Evolutionary conservation across 306 rosid species (phyloP).

Genomic region (Inga oerstediana): DNA sequence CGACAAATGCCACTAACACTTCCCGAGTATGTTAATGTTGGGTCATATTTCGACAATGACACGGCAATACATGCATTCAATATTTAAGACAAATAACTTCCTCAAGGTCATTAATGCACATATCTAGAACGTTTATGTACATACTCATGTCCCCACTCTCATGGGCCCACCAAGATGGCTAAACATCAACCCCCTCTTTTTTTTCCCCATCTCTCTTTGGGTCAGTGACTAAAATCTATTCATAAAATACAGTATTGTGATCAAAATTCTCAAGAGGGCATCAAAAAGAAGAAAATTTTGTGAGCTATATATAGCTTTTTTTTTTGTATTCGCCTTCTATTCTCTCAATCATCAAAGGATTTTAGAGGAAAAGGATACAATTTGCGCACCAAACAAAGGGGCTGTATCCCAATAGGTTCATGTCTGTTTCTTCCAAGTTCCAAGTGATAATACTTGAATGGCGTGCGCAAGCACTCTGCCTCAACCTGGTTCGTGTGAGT

Average conservation of each 20-base stretch:
- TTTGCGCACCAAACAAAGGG: conserved; percentile 23
- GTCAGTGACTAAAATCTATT: neutral
- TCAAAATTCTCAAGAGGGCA: neutral
- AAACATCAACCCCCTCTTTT: neutral
- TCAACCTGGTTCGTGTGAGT: neutral
- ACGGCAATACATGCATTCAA: neutral
- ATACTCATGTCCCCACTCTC: neutral
- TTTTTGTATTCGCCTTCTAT: conserved; percentile 20
- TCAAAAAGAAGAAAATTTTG: neutral
- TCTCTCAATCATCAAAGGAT: conserved; percentile 33
- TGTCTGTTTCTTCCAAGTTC: neutral
- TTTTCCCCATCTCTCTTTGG: neutral
- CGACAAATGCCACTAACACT: neutral
- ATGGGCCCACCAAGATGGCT: neutral
- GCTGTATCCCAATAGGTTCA: neutral
- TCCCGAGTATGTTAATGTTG: no score
- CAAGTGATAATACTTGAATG: conserved; percentile 1
- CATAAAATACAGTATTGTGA: neutral
- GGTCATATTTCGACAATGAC: neutral
- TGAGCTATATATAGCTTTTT: neutral
- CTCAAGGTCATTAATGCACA: neutral
- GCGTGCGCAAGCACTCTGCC: neutral
- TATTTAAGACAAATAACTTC: neutral
- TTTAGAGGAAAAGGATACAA: neutral
- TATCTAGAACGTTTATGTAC: neutral